Percentiles rank a stretch among this genome's conserved stretches.
Evolutionary conservation across 768 basidiomycete genomes (phyloP).

Genomic region (Rhodosporidiobolus sp.): DNA sequence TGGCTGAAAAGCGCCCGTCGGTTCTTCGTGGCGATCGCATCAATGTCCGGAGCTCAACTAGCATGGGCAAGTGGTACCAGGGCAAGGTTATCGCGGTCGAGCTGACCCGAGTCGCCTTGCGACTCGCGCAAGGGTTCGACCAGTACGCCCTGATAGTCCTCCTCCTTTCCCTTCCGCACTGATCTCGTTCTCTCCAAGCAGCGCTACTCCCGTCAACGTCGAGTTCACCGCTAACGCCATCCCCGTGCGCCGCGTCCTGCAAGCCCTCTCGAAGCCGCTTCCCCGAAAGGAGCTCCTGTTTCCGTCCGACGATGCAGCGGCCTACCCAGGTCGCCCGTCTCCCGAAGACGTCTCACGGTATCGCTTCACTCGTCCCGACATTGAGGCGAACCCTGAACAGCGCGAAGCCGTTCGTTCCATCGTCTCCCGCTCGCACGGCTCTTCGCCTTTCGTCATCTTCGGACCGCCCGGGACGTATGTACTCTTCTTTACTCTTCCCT

Average conservation of each 20-base stretch:
- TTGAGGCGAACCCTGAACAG: conserved; percentile 46
- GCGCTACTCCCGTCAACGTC: too few relatives aligned
- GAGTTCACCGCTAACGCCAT: too few relatives aligned
- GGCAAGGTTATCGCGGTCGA: conserved; percentile 10
- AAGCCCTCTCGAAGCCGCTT: too few relatives aligned
- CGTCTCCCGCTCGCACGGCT: conserved; percentile 14
- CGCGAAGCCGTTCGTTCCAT: conserved; percentile 42
- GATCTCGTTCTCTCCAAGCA: too few relatives aligned
- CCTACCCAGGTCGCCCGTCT: neutral
- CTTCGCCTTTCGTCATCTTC: conserved; percentile 45
- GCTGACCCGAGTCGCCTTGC: neutral
- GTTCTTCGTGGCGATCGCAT: conserved; percentile 15
- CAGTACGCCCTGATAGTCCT: neutral
- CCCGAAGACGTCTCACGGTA: too few relatives aligned
- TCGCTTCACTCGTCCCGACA: neutral
- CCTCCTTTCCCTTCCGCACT: too few relatives aligned
- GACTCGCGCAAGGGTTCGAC: conserved; percentile 12
- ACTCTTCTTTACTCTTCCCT: too few relatives aligned
- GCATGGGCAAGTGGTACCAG: conserved; percentile 13
- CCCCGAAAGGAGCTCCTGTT: neutral
- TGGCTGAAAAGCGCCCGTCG: conserved; percentile 27
- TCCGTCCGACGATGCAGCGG: neutral
- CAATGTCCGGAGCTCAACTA: neutral
- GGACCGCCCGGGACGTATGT: conserved; percentile 47
- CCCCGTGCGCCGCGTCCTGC: too few relatives aligned